Conservation (phyloP, 2,329 filamentous ascomycete genomes). For the Claviceps digitariae region DNA sequence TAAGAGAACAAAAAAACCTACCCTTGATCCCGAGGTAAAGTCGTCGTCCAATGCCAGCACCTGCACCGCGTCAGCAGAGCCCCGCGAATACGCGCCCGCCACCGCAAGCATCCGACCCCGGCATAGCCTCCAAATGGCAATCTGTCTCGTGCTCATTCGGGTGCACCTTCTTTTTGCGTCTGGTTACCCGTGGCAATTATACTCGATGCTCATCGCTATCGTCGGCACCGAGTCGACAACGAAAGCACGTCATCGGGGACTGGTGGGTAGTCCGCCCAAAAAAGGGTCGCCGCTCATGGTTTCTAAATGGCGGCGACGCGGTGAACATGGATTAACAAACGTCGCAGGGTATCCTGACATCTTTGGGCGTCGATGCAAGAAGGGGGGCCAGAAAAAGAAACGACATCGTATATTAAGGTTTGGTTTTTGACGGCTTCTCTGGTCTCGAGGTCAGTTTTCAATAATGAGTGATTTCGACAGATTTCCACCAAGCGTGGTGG, state of each 20-base stretch:
- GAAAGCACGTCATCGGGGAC: not conserved
- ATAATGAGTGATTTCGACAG: no score
- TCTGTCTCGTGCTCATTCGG: not conserved
- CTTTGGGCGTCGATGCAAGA: not conserved
- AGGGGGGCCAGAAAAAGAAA: not conserved
- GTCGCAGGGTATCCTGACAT: not conserved
- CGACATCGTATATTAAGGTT: no score
- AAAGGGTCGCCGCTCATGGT: not conserved
- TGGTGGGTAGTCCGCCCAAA: not conserved
- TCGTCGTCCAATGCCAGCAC: not conserved
- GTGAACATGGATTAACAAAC: not conserved
- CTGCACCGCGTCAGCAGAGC: not conserved
- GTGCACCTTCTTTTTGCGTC: not conserved
- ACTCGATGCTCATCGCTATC: not conserved
- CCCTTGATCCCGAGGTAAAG: not conserved
- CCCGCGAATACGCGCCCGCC: not conserved
- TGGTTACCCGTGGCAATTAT: not conserved
- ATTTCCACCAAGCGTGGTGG: no score
- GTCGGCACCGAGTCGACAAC: not conserved
- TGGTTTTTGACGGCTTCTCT: no score
- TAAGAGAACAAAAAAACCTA: no score
- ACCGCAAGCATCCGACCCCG: not conserved
- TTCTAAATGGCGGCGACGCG: not conserved
- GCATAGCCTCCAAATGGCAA: no score
- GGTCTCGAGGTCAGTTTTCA: no score